These are phyloP conservation scores for Leccinum boreale DNA, from an alignment of 768 basidiomycete genomes.

Conservation along the genomic window DNA sequence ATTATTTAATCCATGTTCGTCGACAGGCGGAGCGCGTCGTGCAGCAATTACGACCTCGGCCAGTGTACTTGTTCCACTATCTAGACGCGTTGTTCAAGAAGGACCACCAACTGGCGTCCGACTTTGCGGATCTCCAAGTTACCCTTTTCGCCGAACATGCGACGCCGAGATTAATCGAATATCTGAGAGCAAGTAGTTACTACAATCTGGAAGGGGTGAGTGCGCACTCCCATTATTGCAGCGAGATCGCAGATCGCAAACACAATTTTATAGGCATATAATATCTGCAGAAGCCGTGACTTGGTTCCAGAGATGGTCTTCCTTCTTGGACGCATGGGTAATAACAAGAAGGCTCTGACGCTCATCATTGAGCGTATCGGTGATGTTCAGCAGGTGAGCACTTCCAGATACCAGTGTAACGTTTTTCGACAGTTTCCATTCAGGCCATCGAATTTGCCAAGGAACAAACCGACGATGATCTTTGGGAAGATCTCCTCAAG, in stretches of 20 bases:
- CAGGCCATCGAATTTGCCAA: constrained; percentile 98
- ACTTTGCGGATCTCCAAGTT: constrained; percentile 86
- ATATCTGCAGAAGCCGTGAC: constrained; percentile 79
- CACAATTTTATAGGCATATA: constrained; percentile 61
- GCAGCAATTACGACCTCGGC: constrained; percentile 71
- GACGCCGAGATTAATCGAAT: constrained; percentile 76
- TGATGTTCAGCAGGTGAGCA: constrained; percentile 79
- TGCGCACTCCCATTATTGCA: neutral
- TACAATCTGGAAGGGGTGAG: constrained; percentile 84
- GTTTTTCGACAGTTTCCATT: neutral
- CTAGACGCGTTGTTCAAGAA: constrained; percentile 86
- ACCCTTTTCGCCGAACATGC: constrained; percentile 91
- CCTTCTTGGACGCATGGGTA: constrained; percentile 94
- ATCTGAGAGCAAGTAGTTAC: constrained; percentile 84
- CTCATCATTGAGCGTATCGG: constrained; percentile 94
- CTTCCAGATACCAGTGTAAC: neutral
- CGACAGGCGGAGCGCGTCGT: constrained; percentile 82
- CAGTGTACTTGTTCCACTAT: constrained; percentile 88
- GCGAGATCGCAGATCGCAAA: neutral
- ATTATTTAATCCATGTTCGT: neutral
- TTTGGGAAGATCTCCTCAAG: constrained; percentile 94
- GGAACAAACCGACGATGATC: constrained; percentile 93
- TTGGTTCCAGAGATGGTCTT: constrained; percentile 97
- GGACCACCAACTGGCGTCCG: constrained; percentile 75
- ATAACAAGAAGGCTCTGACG: constrained; percentile 91